Conservation (phyloP, 768 basidiomycete genomes). For the Chiua virens region DNA sequence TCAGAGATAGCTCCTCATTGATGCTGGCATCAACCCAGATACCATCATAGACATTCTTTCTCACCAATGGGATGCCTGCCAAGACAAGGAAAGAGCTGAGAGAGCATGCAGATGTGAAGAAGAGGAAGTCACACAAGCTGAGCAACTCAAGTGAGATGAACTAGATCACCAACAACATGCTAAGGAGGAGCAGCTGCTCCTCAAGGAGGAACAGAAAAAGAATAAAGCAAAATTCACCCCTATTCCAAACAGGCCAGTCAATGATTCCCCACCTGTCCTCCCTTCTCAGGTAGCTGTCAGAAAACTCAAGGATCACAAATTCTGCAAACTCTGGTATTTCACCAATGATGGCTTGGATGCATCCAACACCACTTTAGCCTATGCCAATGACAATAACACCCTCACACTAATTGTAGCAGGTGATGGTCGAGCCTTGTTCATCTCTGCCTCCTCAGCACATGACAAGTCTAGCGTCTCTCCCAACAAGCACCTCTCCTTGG, state of each 20-base stretch:
- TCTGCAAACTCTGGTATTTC: conserved; percentile 11
- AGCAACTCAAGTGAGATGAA: no score
- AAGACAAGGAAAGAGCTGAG: no score
- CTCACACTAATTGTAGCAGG: background rate
- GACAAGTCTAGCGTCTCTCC: background rate
- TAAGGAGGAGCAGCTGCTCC: background rate
- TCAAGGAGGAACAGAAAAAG: conserved; percentile 1
- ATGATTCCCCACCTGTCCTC: background rate
- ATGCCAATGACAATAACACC: background rate
- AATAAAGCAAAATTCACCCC: conserved; percentile 1
- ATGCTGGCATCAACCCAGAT: no score
- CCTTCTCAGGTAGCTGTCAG: background rate
- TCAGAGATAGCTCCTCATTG: no score
- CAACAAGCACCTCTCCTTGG: conserved; percentile 2
- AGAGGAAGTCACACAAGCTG: no score
- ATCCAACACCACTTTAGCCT: background rate
- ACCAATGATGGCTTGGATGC: conserved; percentile 11
- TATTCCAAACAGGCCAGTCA: background rate
- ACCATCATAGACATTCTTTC: no score
- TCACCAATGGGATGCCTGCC: no score
- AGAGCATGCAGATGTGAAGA: no score
- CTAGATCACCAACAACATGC: no score
- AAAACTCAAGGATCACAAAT: background rate
- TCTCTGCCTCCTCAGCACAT: background rate
- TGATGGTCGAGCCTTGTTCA: background rate